Evolutionary conservation across 768 basidiomycete genomes (phyloP), one percentile per base, ranked within the genome.

Genomic region (Symmetrospora coprosmae): DNA sequence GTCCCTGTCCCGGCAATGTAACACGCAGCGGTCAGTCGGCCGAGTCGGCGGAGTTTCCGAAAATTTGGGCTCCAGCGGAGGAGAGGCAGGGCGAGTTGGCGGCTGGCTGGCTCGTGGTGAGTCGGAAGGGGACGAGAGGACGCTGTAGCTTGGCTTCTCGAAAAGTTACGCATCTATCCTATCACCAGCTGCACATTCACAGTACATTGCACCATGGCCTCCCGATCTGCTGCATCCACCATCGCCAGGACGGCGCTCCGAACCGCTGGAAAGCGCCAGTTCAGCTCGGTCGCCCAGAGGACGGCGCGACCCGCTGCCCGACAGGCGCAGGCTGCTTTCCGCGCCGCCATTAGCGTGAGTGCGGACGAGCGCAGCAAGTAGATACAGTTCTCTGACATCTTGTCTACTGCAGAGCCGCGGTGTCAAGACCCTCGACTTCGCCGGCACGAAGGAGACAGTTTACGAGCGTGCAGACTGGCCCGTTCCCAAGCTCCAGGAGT

Each of bases 401-500:
- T n/a, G 4, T 8, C n/a, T 30, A 27, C 41, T 45, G 40, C 51
- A 50, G 17, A 59, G 27, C 14, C 27, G 63, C 27, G 63, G 63
- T 40, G 62, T 69, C 56, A 70, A 70, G 66, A 66, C 67, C 34
- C 66, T 70, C 62, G 61, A 65, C 64, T 70, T 70, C 30, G 69
- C 69, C 34, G 69, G 67, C 31, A 62, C 61, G 19, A 64, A 66
- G 56, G 66, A 70, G 62, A 53, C 49, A 28, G 69, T 70, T 46
- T 69, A 67, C 65, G 69, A 69, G 66, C 66, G 68, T 3, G 41
- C 80, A 68, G 94, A 99, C 80, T 99, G 94, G 94, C 94, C 94
- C 34, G 77, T 92, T 64, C 82, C 88, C 64, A 97, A 87, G 77
- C 83, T 99, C 72, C 92, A 97, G 74, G 90, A 97, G 73, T 99